These are phyloP conservation scores for Entomortierella parvispora DNA, from an alignment of 192 early-diverging fungal species.

Conservation along the genomic window DNA sequence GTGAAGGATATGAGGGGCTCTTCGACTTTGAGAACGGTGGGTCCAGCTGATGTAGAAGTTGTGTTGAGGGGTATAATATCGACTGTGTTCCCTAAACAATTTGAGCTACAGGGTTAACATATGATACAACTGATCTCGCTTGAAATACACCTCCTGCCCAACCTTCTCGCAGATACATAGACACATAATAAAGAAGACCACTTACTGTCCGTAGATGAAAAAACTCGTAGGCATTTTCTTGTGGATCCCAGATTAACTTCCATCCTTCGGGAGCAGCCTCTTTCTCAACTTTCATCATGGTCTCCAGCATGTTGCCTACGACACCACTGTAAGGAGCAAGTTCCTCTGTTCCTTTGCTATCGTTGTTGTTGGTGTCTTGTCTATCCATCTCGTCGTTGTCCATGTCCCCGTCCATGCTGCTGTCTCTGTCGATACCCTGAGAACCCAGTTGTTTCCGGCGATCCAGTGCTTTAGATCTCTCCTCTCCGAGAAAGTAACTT, in stretches of 20 bases:
- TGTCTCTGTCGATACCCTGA: neutral
- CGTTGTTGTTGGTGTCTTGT: neutral
- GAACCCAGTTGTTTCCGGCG: too few species aligned
- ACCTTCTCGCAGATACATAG: neutral
- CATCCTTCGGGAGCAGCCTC: constrained; percentile 10
- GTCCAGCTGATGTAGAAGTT: too few species aligned
- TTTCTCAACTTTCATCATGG: constrained; percentile 14
- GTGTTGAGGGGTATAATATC: too few species aligned
- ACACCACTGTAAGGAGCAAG: constrained; percentile 30
- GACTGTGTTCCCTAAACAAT: too few species aligned
- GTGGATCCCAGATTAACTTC: constrained; percentile 15
- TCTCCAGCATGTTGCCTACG: constrained; percentile 25
- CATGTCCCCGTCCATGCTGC: neutral
- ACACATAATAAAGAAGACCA: neutral
- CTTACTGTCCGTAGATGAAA: constrained; percentile 18
- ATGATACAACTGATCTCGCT: too few species aligned
- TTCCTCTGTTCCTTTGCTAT: neutral
- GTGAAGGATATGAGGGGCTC: too few species aligned
- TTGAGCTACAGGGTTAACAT: too few species aligned
- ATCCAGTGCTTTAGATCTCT: neutral
- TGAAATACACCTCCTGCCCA: too few species aligned
- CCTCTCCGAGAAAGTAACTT: neutral
- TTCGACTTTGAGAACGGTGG: too few species aligned
- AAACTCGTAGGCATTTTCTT: constrained; percentile 8
- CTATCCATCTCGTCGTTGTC: neutral